phyloP scores from a whole-genome alignment of 2,329 filamentous ascomycete species.

The Hypoxylon sp. region DNA sequence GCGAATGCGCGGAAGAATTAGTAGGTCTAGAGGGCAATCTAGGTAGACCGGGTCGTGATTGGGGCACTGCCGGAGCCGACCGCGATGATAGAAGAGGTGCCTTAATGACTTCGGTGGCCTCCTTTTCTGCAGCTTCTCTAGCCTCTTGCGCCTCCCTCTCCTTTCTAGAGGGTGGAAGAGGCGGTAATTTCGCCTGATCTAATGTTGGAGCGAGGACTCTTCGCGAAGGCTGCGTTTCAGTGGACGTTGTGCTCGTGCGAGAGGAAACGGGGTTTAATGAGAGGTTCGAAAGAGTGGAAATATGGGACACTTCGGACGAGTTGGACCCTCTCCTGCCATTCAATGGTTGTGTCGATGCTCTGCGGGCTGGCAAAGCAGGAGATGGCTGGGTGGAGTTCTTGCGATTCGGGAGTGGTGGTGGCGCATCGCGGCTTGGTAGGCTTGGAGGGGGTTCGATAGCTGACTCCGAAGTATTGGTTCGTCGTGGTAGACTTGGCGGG shows the following conservation, averaged over 20 bases:
- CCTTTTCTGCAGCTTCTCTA: slow-evolving; percentile 55
- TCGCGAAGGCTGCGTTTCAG: slow-evolving; percentile 56
- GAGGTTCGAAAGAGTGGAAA: slow-evolving; percentile 68
- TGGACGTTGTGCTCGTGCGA: slow-evolving; percentile 64
- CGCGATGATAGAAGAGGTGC: slow-evolving; percentile 57
- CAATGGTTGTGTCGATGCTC: slow-evolving; percentile 62
- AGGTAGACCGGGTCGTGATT: slow-evolving; percentile 62
- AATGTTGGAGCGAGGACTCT: slow-evolving; percentile 71
- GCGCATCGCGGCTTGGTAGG: slow-evolving; percentile 51
- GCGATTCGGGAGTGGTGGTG: slow-evolving; percentile 58
- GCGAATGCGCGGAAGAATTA: slow-evolving; percentile 53
- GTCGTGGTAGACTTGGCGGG: slow-evolving; percentile 58
- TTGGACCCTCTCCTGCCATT: slow-evolving; percentile 67
- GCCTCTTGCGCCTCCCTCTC: slow-evolving; percentile 66
- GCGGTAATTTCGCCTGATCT: slow-evolving; percentile 70
- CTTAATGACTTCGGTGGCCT: slow-evolving; percentile 49
- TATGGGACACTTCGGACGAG: slow-evolving; percentile 70
- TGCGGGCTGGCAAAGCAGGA: slow-evolving; percentile 67
- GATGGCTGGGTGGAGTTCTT: slow-evolving; percentile 59
- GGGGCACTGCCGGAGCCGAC: slow-evolving; percentile 58
- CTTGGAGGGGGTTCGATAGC: slow-evolving; percentile 48
- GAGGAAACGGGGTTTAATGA: slow-evolving; percentile 66
- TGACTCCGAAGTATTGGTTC: slow-evolving; percentile 55
- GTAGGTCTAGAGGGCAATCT: slow-evolving; percentile 66
- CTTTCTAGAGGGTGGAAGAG: slow-evolving; percentile 68